Evolutionary conservation across 306 rosid species (phyloP).

Genomic region (Arachis hypogaea): DNA sequence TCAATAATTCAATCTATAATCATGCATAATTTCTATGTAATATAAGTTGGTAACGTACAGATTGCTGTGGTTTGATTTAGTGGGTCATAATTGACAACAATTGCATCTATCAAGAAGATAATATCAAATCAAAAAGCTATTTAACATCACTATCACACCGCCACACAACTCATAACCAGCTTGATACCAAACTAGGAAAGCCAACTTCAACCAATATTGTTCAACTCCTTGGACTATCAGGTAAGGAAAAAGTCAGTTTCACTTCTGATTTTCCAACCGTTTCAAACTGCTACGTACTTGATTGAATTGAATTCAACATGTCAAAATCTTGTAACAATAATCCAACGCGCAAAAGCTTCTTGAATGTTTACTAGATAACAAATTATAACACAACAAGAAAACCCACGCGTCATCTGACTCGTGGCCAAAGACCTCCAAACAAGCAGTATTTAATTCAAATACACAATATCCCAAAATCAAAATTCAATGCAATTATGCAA

Average conservation of each 20-base stretch:
- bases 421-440: not conserved
- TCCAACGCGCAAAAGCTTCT: conserved; percentile 6
- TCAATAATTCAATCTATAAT: not conserved
- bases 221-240: not conserved
- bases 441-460: not conserved
- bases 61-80: not conserved
- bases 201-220: conserved; percentile 1
- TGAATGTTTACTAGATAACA: not conserved
- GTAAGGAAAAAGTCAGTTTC: not conserved
- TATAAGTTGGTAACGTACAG: no score
- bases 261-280: not conserved
- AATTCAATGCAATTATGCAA: not conserved
- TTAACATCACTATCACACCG: conserved; percentile 28
- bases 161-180: conserved; percentile 2
- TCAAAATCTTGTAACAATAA: not conserved
- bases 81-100: not conserved
- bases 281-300: not conserved
- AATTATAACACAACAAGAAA: not conserved
- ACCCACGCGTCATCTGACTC: not conserved
- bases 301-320: not conserved
- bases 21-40: not conserved
- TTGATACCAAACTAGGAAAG: not conserved
- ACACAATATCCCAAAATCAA: not conserved
- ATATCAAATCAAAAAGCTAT: conserved; percentile 21
- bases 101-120: not conserved